Conservation (phyloP, 371 early-diverging fungal species). For the Rhizopus microsporus region DNA sequence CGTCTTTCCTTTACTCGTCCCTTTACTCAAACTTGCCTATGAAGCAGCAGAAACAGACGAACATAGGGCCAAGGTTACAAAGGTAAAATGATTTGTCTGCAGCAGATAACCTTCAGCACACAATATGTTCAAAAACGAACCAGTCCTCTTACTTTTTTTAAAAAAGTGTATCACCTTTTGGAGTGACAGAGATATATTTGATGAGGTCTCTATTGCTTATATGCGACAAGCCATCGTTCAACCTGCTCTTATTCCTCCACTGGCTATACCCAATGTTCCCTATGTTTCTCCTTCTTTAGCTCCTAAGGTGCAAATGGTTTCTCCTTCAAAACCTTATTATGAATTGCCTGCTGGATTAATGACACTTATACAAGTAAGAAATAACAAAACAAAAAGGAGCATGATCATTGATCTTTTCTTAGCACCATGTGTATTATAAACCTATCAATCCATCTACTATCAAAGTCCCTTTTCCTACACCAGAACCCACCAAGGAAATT, state of each 20-base stretch:
- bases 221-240: constrained; percentile 39
- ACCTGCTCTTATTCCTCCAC: constrained; percentile 1
- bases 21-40: constrained; percentile 56
- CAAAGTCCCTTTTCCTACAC: constrained; percentile 29
- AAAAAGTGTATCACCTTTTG: constrained; percentile 59
- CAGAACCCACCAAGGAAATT: constrained; percentile 30
- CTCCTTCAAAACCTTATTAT: constrained; percentile 43
- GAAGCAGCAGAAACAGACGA: constrained; percentile 47
- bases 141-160: neutral
- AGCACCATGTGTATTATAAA: constrained; percentile 41
- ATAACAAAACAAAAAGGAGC: neutral
- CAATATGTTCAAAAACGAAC: neutral
- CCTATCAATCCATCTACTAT: constrained; percentile 46
- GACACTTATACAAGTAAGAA: constrained; percentile 49
- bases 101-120: neutral
- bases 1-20: constrained; percentile 50
- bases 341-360: constrained; percentile 64
- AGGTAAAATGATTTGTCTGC: constrained; percentile 34
- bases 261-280: neutral
- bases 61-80: constrained; percentile 53
- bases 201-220: constrained; percentile 32
- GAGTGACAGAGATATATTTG: constrained; percentile 54
- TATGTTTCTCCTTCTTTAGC: constrained; percentile 6
- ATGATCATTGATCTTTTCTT: constrained; percentile 12
- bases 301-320: neutral